These are phyloP conservation scores for Pisolithus orientalis DNA, from an alignment of 768 basidiomycete genomes.

Conservation along the genomic window DNA sequence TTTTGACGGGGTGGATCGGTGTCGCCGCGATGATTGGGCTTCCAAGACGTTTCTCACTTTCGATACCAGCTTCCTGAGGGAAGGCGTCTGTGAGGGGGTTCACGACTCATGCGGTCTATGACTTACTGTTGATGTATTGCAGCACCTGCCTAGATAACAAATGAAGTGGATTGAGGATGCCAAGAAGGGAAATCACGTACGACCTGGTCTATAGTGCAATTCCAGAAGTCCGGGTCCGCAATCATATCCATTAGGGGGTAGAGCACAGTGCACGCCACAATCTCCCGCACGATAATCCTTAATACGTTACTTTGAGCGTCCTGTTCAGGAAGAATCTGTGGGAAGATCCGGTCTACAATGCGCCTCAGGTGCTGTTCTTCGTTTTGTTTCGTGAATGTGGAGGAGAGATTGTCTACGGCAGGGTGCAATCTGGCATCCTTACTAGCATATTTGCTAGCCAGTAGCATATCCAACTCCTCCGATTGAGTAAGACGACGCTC, in stretches of 20 bases:
- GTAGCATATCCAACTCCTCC: conserved; percentile 80
- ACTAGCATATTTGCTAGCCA: conserved; percentile 74
- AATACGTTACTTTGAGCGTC: conserved; percentile 70
- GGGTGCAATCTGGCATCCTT: conserved; percentile 69
- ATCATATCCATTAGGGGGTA: conserved; percentile 90
- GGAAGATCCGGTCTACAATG: conserved; percentile 66
- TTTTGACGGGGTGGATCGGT: conserved; percentile 35
- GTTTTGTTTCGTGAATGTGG: conserved; percentile 82
- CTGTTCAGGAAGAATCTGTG: conserved; percentile 65
- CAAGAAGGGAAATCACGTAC: conserved; percentile 41
- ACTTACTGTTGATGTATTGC: conserved; percentile 62
- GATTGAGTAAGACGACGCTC: conserved; percentile 83
- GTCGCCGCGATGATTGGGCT: conserved; percentile 61
- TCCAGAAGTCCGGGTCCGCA: conserved; percentile 97
- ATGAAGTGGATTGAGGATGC: conserved; percentile 8
- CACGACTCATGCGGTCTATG: conserved; percentile 4
- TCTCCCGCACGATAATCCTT: conserved; percentile 70
- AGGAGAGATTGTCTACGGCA: conserved; percentile 83
- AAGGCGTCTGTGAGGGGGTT: background rate
- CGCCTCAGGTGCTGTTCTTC: conserved; percentile 81
- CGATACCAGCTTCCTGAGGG: conserved; percentile 68
- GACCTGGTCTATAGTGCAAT: conserved; percentile 84
- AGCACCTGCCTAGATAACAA: conserved; percentile 45
- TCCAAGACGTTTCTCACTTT: conserved; percentile 83
- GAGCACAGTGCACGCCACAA: conserved; percentile 74